Percentiles rank a stretch among this genome's conserved stretches.
Conservation (phyloP, 306 rosid genomes). For the Begonia peltatifolia region DNA sequence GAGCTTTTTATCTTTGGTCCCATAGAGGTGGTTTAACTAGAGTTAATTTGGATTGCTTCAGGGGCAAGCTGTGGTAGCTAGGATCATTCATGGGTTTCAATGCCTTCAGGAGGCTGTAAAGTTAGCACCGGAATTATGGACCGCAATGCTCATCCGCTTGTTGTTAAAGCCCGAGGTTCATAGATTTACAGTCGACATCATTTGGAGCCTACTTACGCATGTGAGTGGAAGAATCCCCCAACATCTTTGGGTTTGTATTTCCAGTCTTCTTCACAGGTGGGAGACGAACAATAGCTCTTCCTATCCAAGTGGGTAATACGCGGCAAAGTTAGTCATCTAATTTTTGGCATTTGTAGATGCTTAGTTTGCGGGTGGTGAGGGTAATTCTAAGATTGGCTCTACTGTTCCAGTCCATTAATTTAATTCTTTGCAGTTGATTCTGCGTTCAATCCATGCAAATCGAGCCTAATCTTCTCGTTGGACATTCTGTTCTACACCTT, state of each 20-base stretch:
- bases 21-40: too few species aligned
- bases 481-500: too few species aligned
- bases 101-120: slow-evolving; percentile 46
- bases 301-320: too few species aligned
- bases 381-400: too few species aligned
- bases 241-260: slow-evolving; percentile 53
- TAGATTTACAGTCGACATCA: slow-evolving; percentile 43
- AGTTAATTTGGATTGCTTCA: slow-evolving; percentile 10
- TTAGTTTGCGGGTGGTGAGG: too few species aligned
- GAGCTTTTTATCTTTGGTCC: too few species aligned
- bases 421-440: too few species aligned
- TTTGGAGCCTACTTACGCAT: slow-evolving; percentile 44
- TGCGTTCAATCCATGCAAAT: too few species aligned
- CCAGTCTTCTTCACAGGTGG: slow-evolving; percentile 52
- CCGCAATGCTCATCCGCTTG: slow-evolving; percentile 66
- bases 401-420: too few species aligned
- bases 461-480: too few species aligned
- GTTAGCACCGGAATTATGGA: slow-evolving; percentile 79
- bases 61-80: slow-evolving; percentile 38
- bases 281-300: slow-evolving; percentile 1
- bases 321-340: too few species aligned
- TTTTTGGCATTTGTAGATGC: too few species aligned
- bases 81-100: slow-evolving; percentile 49
- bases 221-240: slow-evolving; percentile 37
- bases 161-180: slow-evolving; percentile 61